Base-by-base conservation (phyloP, 2,329 filamentous ascomycete genomes). In the Exophiala mesophila region DNA sequence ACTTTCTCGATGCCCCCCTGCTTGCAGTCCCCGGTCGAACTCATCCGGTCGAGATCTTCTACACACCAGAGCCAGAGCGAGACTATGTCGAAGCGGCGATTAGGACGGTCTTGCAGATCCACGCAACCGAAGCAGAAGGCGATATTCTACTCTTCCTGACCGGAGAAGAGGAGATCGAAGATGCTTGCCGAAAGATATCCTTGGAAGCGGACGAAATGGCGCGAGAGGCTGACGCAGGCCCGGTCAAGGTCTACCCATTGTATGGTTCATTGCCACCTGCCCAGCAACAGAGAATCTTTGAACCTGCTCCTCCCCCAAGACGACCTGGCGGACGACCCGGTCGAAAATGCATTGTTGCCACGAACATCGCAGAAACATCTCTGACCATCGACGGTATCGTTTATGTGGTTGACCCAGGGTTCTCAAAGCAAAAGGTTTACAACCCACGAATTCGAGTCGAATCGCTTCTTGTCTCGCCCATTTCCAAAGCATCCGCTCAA, bases 351-450 rank as follows among this genome's bases (percentile, higher is more conserved):
- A 94, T 98, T 56, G 77, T 98, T 20, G 87, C 89, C 7, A 98
- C 92, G 54, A 98, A 98, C 66, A 98, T 98, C 65, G 92, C 92
- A 32, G 92, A 98, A 71, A 98, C 92, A 0, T 90, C 84, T 59
- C 78, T 98, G 66, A 98, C 92, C 34, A 98, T 98, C 48, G 92
- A 98, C 61, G 92, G 92, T 62, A 98, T 98, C 52, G 92, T 98
- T 24, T 98, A 96, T 60, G 92, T 98, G 23, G 90, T 98, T n/a
- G 92, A 98, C 59, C 90, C 92, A 2, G 92, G 92, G 24, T 98
- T 98, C 72, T 95, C 88, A 70, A 98, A 98, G 71, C 92, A 98
- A 61, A 98, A 97, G 68, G 92, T 97, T 50, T 98, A 97, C 73
- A 97, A 98, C 65, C 90, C 92, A 16, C 82, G 92, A 48, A 94